Conservation (phyloP, 352 stramenopile genomes). For the Globisporangium paroecandrum region DNA sequence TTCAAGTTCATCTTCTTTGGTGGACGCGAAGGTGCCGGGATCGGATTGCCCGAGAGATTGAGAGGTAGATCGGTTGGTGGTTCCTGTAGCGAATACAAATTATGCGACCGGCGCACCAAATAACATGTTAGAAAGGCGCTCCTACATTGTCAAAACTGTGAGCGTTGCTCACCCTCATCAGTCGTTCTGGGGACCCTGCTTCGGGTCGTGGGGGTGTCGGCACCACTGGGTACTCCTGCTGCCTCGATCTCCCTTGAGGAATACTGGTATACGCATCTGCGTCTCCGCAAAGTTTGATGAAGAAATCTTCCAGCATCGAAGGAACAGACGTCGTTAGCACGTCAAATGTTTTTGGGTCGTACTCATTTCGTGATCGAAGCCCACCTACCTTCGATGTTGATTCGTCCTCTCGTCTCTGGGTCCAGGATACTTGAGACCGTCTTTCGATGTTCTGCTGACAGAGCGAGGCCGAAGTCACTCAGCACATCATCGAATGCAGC, state of each 20-base stretch:
- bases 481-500: slow-evolving; percentile 72
- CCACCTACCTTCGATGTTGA: slow-evolving; percentile 68
- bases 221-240: slow-evolving; percentile 2
- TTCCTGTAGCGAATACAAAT: slow-evolving; percentile 19
- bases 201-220: slow-evolving; percentile 8
- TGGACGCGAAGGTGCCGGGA: slow-evolving; percentile 31
- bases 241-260: slow-evolving; percentile 11
- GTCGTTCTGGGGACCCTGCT: slow-evolving; percentile 5
- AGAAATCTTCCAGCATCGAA: slow-evolving; percentile 47
- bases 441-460: slow-evolving; percentile 38
- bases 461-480: slow-evolving; percentile 53
- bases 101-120: not conserved
- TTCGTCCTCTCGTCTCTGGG: slow-evolving; percentile 39
- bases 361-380: not conserved
- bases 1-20: slow-evolving; percentile 60
- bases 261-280: slow-evolving; percentile 49
- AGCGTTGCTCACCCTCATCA: not conserved
- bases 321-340: not conserved
- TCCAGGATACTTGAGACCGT: slow-evolving; percentile 51
- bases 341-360: not conserved
- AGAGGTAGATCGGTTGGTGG: slow-evolving; percentile 13
- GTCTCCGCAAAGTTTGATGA: slow-evolving; percentile 69
- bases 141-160: not conserved
- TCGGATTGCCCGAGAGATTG: slow-evolving; percentile 15
- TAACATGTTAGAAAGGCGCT: not conserved